A percentile compares a stretch with the other conserved stretches of the same genome.
Evolutionary conservation across 1,284 basidiomycete species (phyloP).

Genomic region (Thecaphora thlaspeos): DNA sequence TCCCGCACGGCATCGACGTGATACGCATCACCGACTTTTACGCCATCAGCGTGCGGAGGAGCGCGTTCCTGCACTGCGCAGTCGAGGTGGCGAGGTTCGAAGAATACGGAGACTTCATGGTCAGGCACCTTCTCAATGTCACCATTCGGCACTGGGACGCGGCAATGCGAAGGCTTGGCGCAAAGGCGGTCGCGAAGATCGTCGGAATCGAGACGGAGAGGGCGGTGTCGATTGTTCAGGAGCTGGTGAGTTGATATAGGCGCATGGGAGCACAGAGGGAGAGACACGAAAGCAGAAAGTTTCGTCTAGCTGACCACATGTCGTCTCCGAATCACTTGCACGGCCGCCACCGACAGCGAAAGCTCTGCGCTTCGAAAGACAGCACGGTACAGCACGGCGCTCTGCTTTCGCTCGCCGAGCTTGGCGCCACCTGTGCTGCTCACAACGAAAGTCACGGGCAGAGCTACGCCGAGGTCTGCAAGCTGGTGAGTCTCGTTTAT

Average conservation of each 20-base stretch:
- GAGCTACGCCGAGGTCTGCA: too few relatives aligned
- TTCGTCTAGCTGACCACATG: too few relatives aligned
- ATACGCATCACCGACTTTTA: constrained; percentile 91
- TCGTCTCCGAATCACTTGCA: too few relatives aligned
- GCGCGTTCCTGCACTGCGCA: constrained; percentile 79
- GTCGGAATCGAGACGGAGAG: constrained; percentile 58
- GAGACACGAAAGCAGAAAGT: too few relatives aligned
- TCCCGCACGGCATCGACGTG: constrained; percentile 91
- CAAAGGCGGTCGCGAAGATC: constrained; percentile 71
- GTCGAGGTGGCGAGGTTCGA: constrained; percentile 79
- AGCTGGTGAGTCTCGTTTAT: too few relatives aligned
- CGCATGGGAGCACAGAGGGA: too few relatives aligned
- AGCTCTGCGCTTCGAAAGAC: constrained; percentile 70
- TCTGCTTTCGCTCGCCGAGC: constrained; percentile 71
- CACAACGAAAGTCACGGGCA: too few relatives aligned
- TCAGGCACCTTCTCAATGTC: constrained; percentile 73
- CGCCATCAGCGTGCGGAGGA: constrained; percentile 79
- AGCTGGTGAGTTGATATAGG: constrained; percentile 6
- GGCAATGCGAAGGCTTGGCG: constrained; percentile 75
- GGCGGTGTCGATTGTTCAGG: not conserved
- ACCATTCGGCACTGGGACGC: constrained; percentile 87
- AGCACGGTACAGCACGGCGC: constrained; percentile 75
- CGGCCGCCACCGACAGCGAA: not conserved
- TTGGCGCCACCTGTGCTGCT: constrained; percentile 63
- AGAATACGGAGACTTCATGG: constrained; percentile 71